A percentile compares a stretch with the other conserved stretches of the same genome.
Evolutionary conservation across 1,284 basidiomycete species (phyloP).

Genomic region (Afroboletus lepidellus): DNA sequence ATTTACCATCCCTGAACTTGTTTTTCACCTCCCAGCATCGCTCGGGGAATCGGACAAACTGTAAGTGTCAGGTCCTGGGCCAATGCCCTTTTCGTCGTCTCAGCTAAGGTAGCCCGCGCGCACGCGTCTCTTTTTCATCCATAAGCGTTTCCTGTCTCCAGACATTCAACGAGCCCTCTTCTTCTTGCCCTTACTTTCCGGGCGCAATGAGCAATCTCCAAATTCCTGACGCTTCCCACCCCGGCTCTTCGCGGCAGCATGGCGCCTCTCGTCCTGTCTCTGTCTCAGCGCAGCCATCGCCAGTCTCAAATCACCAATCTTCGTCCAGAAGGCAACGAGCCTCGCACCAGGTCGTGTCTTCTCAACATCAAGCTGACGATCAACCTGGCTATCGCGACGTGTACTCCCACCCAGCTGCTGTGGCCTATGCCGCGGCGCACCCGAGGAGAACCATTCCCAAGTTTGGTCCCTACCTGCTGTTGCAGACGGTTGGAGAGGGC

Average conservation of each 20-base stretch:
- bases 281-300: conserved; percentile 45
- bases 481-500: conserved; percentile 95
- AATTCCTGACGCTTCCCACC: conserved; percentile 43
- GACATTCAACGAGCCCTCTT: conserved; percentile 1
- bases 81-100: conserved; percentile 18
- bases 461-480: conserved; percentile 92
- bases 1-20: conserved; percentile 12
- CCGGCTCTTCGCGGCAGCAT: conserved; percentile 48
- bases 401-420: conserved; percentile 82
- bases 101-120: conserved; percentile 18
- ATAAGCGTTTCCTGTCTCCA: conserved; percentile 7
- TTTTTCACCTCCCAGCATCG: conserved; percentile 14
- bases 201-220: conserved; percentile 39
- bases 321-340: conserved; percentile 48
- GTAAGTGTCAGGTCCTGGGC: conserved; percentile 17
- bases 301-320: conserved; percentile 36
- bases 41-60: conserved; percentile 1
- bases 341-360: conserved; percentile 51
- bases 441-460: conserved; percentile 85
- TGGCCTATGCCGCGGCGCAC: conserved; percentile 82
- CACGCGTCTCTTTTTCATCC: conserved; percentile 23
- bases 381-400: conserved; percentile 64
- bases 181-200: conserved; percentile 6
- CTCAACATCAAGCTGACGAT: conserved; percentile 40
- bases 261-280: conserved; percentile 39